Evolutionary conservation across 2,329 filamentous ascomycete species (phyloP), one percentile per base, ranked within the genome.

Genomic region (Penicillium sp.): DNA sequence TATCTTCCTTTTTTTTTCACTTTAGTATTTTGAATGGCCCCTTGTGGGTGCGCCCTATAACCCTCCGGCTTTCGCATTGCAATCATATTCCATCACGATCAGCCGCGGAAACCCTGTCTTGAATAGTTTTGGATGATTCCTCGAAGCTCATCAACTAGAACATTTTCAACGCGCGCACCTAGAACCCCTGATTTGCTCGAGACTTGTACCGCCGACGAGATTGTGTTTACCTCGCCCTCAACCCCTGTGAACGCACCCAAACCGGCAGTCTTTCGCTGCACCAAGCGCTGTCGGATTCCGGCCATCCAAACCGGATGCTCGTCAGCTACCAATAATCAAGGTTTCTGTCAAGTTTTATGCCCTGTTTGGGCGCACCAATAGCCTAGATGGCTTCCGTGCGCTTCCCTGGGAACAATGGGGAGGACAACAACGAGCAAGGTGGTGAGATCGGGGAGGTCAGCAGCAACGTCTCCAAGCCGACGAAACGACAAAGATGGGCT

Each of bases 401-500:
- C 49, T 75, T 77, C 50, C 67, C 68, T 53, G 66, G 61, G 38
- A 70, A 70, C 50, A 61, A 62, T 48, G 55, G 42, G 37, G 47
- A 50, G 41, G 59, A 62, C 8, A 65, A 60, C 46, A 61, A 64
- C 41, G 71, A 72, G 37, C 66, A 68, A 54, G 63, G 64, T 47
- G 65, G 62, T 53, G 69, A 71, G 21, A 56, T 71, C 46, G 66
- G 61, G 38, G 69, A 71, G 58, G 62, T 66, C 31, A 61, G 49
- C 54, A 82, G 77, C 65, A 80, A 85, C 67, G 77, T 82, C 59
- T 83, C 84, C 43, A 84, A 82, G 62, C 82, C 84, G 9, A 89
- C 87, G 23, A 91, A 93, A 73, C 84, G 93, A 71, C 87, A 94
- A 75, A 84, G 94, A 86, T 97, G 94, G 94, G 93, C 94, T 19